phyloP scores from a whole-genome alignment of 352 stramenopile genomes.

The Phytophthora meadii region DNA sequence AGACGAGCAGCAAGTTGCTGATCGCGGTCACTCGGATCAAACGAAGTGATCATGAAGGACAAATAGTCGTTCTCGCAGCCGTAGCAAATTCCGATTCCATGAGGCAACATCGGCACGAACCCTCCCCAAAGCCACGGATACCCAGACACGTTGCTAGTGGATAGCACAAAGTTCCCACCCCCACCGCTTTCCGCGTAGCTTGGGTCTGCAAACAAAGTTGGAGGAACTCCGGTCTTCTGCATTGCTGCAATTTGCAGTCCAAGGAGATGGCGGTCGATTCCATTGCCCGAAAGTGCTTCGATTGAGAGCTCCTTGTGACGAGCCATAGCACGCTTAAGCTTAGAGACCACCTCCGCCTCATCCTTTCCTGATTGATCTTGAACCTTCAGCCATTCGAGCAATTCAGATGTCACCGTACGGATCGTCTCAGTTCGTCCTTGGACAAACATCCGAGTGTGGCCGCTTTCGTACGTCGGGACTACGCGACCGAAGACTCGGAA shows the following conservation, averaged over 20 bases:
- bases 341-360: conserved; percentile 45
- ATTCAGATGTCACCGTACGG: conserved; percentile 77
- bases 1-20: conserved; percentile 15
- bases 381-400: conserved; percentile 80
- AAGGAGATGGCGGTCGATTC: conserved; percentile 93
- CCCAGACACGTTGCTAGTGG: conserved; percentile 94
- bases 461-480: conserved; percentile 95
- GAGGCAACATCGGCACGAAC: conserved; percentile 90
- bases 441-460: conserved; percentile 93
- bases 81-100: conserved; percentile 95
- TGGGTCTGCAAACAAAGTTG: conserved; percentile 86
- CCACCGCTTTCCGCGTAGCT: conserved; percentile 87
- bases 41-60: conserved; percentile 93
- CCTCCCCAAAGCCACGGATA: conserved; percentile 96
- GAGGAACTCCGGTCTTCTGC: conserved; percentile 65
- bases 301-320: conserved; percentile 90
- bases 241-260: conserved; percentile 90
- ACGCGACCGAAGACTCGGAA: conserved; percentile 90
- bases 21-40: conserved; percentile 46
- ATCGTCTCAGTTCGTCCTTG: conserved; percentile 93
- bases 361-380: conserved; percentile 46
- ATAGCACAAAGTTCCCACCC: conserved; percentile 92
- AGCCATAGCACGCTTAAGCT: conserved; percentile 80
- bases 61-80: conserved; percentile 91
- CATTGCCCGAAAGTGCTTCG: conserved; percentile 69